Base-by-base conservation (phyloP, 768 basidiomycete genomes). In the Phlegmacium glaucopus region DNA sequence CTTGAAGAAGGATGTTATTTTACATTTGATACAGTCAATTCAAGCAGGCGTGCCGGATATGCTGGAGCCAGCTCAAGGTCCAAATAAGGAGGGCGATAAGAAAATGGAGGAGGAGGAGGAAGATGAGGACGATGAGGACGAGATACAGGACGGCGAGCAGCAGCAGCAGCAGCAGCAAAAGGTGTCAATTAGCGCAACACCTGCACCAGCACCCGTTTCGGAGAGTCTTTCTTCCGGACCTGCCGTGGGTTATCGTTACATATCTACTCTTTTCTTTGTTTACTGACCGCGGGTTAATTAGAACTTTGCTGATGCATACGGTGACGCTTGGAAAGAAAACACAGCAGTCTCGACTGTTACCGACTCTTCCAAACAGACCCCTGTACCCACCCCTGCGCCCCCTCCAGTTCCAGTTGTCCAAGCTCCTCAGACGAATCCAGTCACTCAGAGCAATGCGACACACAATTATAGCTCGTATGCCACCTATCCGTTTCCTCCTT, bases 261-360 rank as follows among this genome's bases (percentile, higher is more conserved):
- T 18, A 25, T 4, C 26, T 30, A 37, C 49, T 25, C 43, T 46
- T 48, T 49, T 54, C 51, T 49, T 47, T 47, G 49, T 49, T 57
- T 54, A 51, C 46, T 61, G 28, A 22, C n/a, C 11, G 6, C 6
- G n/a, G 6, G 6, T 34, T n/a, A 2, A 11, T 10, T 59, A 75
- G 72, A 68, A 64, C n/a, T 68, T 74, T 26, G 59, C 72, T 6
- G 75, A 80, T 44, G 77, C 78, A 34, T 85, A 77, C 46, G 72
- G 75, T 37, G 75, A 80, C 34, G 80, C 81, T 2, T 86, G 83
- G 83, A 78, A 76, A 44, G 79, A 80, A 12, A 80, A 80, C 53
- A 74, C 72, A 16, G 78, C 72, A 12, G 60, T 68, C 4, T 54
- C 67, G 6, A 71, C 66, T 47, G 41, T 46, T 34, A 34, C 32